A percentile compares a stretch with the other conserved stretches of the same genome.
Conservation (phyloP, 495 filamentous ascomycete species). For the Xylaria nigripes region DNA sequence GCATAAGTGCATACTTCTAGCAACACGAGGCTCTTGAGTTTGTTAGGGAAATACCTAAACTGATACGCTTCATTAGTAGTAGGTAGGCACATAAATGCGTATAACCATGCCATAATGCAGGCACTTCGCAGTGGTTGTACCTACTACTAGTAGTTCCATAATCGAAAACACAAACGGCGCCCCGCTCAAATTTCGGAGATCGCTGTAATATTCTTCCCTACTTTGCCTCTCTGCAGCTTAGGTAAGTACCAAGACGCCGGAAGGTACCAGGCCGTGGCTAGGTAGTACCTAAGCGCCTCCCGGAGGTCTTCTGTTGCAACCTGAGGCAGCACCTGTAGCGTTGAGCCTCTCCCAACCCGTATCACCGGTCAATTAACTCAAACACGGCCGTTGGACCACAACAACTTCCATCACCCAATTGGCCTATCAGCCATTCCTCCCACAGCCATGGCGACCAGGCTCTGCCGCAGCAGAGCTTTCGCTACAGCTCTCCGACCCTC, state of each 20-base stretch:
- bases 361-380: constrained; percentile 24
- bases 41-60: too few species aligned
- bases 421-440: constrained; percentile 31
- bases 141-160: too few species aligned
- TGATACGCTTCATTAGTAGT: too few species aligned
- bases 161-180: too few species aligned
- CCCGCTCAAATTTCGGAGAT: background rate
- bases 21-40: too few species aligned
- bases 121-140: too few species aligned
- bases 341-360: constrained; percentile 1
- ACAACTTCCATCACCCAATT: constrained; percentile 34
- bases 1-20: too few species aligned
- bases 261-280: too few species aligned
- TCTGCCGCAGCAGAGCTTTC: constrained; percentile 54
- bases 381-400: constrained; percentile 11
- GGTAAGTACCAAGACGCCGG: too few species aligned
- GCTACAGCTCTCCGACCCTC: constrained; percentile 50
- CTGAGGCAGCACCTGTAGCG: background rate
- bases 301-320: background rate
- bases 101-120: too few species aligned
- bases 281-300: too few species aligned
- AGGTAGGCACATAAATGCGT: too few species aligned
- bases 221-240: background rate
- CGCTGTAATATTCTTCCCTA: constrained; percentile 8
- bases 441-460: constrained; percentile 57